Evolutionary conservation across 2,329 filamentous ascomycete genomes (phyloP).

Genomic region (Hymenoscyphus albidus): DNA sequence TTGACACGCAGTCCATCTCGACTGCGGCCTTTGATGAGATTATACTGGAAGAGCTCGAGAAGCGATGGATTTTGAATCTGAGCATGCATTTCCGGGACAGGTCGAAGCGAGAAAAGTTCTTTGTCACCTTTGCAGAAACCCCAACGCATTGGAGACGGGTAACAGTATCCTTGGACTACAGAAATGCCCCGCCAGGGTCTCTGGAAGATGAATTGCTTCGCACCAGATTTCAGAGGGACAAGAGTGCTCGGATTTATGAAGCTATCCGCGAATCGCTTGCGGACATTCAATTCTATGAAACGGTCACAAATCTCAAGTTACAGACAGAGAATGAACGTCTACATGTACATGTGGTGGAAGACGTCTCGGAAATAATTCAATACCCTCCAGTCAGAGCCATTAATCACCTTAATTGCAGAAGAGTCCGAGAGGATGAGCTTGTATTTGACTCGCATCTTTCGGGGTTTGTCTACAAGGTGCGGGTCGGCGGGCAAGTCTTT

Average conservation of each 20-base stretch:
- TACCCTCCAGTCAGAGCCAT: conserved; percentile 74
- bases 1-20: conserved; percentile 31
- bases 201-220: conserved; percentile 78
- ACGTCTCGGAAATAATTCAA: conserved; percentile 80
- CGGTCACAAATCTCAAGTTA: conserved; percentile 91
- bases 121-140: conserved; percentile 85
- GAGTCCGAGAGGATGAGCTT: conserved; percentile 69
- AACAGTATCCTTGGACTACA: conserved; percentile 91
- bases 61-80: conserved; percentile 90
- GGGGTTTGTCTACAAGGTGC: conserved; percentile 95
- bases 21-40: conserved; percentile 51
- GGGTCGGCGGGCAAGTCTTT: conserved; percentile 60
- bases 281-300: conserved; percentile 96
- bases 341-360: conserved; percentile 97
- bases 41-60: conserved; percentile 78
- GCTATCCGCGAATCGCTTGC: conserved; percentile 85
- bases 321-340: conserved; percentile 83
- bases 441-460: conserved; percentile 90
- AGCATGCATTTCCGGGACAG: conserved; percentile 98
- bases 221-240: conserved; percentile 82
- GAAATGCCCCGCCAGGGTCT: conserved; percentile 72
- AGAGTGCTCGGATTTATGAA: conserved; percentile 89
- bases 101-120: conserved; percentile 94
- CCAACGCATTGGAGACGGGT: conserved; percentile 79
- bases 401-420: conserved; percentile 64